Percentiles rank a stretch among this genome's conserved stretches.
These are phyloP conservation scores for Friedmanniomyces simplex DNA, from an alignment of 495 filamentous ascomycete species.

Conservation along the genomic window DNA sequence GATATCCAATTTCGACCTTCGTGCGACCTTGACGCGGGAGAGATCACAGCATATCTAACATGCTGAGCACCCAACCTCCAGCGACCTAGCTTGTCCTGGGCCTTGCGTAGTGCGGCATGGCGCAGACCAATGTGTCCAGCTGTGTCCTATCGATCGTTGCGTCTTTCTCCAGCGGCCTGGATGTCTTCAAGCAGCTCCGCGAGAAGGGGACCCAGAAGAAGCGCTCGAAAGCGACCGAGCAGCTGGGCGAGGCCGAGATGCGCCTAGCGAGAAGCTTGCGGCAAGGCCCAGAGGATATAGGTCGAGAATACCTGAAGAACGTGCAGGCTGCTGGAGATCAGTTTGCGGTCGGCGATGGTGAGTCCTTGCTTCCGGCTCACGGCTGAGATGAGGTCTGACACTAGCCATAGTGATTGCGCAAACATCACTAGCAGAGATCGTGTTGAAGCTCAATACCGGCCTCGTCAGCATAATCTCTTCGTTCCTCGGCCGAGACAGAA, in stretches of 20 bases:
- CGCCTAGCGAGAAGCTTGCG: constrained; percentile 25
- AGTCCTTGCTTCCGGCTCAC: background rate
- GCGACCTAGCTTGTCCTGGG: background rate
- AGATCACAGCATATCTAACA: no score
- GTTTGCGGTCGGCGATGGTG: constrained; percentile 32
- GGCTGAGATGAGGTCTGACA: background rate
- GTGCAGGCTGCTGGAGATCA: constrained; percentile 20
- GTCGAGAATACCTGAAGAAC: constrained; percentile 24
- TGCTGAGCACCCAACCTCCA: no score
- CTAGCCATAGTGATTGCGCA: constrained; percentile 26
- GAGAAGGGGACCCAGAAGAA: constrained; percentile 11
- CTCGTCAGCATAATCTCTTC: constrained; percentile 34
- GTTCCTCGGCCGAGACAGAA: constrained; percentile 26
- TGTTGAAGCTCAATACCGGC: constrained; percentile 33
- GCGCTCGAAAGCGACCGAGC: constrained; percentile 1
- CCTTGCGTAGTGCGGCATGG: constrained; percentile 5
- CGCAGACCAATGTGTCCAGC: constrained; percentile 14
- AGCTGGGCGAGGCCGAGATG: constrained; percentile 18
- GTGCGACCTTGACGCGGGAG: background rate
- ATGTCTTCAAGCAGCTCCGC: constrained; percentile 22
- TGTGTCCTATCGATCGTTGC: constrained; percentile 19
- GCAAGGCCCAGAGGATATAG: constrained; percentile 27
- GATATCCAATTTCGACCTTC: background rate
- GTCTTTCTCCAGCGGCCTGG: constrained; percentile 19
- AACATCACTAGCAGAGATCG: constrained; percentile 30